Evolutionary conservation across 164 flowering plant genomes (phyloP), one percentile per base, ranked within the genome.

Genomic region (Chloranthus sessilifolius): DNA sequence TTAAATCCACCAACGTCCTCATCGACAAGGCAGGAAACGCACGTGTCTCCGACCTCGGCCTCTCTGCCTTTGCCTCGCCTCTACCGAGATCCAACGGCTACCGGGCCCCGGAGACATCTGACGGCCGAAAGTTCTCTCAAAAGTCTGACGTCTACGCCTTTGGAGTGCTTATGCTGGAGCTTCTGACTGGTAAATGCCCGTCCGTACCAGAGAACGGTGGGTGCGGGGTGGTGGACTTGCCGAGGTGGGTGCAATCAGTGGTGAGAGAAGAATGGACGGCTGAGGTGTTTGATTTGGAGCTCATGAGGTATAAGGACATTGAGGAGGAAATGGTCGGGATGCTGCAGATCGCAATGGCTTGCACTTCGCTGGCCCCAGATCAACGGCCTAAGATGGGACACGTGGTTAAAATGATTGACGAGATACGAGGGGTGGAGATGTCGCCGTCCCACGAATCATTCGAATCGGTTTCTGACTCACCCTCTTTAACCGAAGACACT

Each of bases 201-300:
- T 52, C 61, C 2, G 38, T 17, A 22, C 52, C 53, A 31, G 65
- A 53, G 34, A 58, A 52, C 4, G 73, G 72, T 34, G 17, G 58
- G 22, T 79, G 75, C 4, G 82, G 73, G 29, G 61, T 50, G 2
- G 57, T 82, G 17, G 92, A 89, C 43, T 62, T 89, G 39, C 90
- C 90, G 0, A 60, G 88, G 61, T 85, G 95, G 95, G 97, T 85
- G 23, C 97, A 83, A 60, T 83, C 90, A 0, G 97, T 85, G 44
- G 97, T 89, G 52, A 74, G 95, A 60, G 97, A 89, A 65, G 97
- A 89, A 49, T 89, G 97, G 97, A 89, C 97, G 27, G 87, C 97
- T 2, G 97, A 89, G 78, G 95, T 89, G 24, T 89, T 89, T 31
- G 95, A 89, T 65, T 39, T 85, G 75, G 97, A 89, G 80, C 66